Evolutionary conservation across 2,329 filamentous ascomycete species (phyloP), one percentile per base, ranked within the genome.

Genomic region (Tolypocladium capitatum): DNA sequence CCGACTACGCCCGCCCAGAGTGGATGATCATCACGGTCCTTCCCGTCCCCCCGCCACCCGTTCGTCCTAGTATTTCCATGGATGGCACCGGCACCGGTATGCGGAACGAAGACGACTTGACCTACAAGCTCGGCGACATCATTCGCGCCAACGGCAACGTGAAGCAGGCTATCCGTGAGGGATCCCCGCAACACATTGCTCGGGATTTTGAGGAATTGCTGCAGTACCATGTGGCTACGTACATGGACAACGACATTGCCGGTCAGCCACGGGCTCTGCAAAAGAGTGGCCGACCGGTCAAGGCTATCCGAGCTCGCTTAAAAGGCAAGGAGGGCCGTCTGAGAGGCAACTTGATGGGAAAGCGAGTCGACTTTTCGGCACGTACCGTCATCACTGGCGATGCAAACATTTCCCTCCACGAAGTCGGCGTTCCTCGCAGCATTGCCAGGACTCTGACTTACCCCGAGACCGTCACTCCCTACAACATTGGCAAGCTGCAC

Each of bases 221-320:
- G 34, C 94, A 99, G 63, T 99, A 95, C 62, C 94, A 98, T 61
- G 90, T 98, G 51, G 94, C 94, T 40, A 98, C 94, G 1, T 94
- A 96, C 68, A 98, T 99, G 94, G 92, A 98, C 68, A 99, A 98
- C 60, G 91, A 98, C 64, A 96, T 97, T 67, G 92, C 94, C 53
- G 90, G 91, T 45, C 83, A 94, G 58, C 92, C 92, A 3, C 89
- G 92, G 58, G 91, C 92, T 3, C 74, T 97, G 61, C 94, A 98
- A 62, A 98, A 98, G 74, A 95, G 89, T 48, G 94, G 94, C 43
- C 83, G 94, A 61, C 90, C 94, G 1, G 85, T 98, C 56, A 98
- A 98, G 72, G 89, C 92, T 16, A 94, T 98, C 55, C 86, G 94
- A 58, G 89, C 89, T 51, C 90, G 92, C 68, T 76, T 99, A 64